Percentiles rank a stretch among this genome's conserved stretches.
phyloP scores from a whole-genome alignment of 306 rosid species.

The Prunus mira region DNA sequence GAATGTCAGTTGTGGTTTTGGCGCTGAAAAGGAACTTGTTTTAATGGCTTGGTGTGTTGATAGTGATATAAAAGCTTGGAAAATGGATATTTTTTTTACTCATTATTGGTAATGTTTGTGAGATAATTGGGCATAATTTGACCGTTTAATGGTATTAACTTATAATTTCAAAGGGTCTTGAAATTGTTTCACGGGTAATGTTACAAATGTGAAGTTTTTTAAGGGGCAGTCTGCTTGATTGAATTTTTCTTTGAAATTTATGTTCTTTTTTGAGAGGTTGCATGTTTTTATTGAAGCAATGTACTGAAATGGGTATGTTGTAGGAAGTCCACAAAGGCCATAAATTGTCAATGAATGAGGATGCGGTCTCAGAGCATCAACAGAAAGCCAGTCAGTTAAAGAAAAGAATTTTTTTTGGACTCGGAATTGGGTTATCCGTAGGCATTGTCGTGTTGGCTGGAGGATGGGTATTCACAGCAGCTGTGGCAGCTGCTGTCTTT shows the following conservation, averaged over 20 bases:
- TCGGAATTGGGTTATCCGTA: constrained; percentile 73
- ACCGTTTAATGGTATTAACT: neutral
- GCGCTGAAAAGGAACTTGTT: neutral
- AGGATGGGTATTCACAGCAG: constrained; percentile 77
- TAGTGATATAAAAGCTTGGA: neutral
- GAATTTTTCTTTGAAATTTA: neutral
- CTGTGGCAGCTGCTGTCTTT: constrained; percentile 68
- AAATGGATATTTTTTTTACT: neutral
- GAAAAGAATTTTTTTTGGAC: constrained; percentile 74
- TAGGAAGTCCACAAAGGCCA: constrained; percentile 37
- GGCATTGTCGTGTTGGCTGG: constrained; percentile 84
- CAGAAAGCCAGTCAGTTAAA: constrained; percentile 57
- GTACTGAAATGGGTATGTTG: constrained; percentile 23
- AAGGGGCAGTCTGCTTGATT: neutral
- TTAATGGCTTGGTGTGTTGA: neutral
- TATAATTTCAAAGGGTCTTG: neutral
- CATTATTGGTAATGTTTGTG: neutral
- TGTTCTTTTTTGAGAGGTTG: neutral
- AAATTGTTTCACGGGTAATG: neutral
- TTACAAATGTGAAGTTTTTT: neutral
- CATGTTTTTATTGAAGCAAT: constrained; percentile 11
- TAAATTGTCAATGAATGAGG: constrained; percentile 19
- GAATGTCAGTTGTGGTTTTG: constrained; percentile 1
- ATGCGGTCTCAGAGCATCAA: constrained; percentile 38
- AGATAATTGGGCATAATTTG: neutral